Conservation (phyloP, 208 protist species). For the Trypanosomatidae sp. region DNA sequence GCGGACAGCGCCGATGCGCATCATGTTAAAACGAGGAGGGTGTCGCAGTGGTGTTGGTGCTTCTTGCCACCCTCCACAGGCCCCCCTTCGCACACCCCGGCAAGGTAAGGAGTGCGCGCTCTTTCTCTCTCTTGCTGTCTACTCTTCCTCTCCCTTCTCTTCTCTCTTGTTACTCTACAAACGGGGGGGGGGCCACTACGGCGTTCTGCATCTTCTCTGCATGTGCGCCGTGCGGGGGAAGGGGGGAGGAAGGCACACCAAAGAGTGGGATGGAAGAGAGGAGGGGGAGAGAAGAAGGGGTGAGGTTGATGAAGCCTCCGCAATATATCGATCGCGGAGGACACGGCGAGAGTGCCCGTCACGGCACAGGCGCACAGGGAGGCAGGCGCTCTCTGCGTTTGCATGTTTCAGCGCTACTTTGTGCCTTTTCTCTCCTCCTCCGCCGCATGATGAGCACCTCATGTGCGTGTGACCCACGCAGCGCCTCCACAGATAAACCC, state of each 20-base stretch:
- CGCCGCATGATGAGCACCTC: no score
- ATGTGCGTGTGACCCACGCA: no score
- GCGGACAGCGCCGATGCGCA: background rate
- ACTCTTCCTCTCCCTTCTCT: background rate
- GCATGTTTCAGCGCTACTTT: no score
- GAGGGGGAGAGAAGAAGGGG: no score
- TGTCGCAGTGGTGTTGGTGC: background rate
- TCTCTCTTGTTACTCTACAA: background rate
- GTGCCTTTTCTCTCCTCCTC: no score
- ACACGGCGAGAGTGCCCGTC: no score
- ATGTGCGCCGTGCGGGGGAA: background rate
- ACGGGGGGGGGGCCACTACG: background rate
- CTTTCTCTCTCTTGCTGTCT: background rate
- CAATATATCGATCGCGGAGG: no score
- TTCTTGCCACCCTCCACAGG: background rate
- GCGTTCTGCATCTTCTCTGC: background rate
- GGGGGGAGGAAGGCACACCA: background rate
- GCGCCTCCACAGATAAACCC: no score
- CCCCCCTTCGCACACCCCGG: background rate
- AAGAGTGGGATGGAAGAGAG: no score
- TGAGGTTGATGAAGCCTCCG: no score
- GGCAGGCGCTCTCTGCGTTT: no score
- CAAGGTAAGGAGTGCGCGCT: background rate
- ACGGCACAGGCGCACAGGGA: no score
- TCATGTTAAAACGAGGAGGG: background rate